Percentiles rank a stretch among this genome's conserved stretches.
Conservation (phyloP, 1,284 basidiomycete species). For the Apiotrichum porosum region DNA sequence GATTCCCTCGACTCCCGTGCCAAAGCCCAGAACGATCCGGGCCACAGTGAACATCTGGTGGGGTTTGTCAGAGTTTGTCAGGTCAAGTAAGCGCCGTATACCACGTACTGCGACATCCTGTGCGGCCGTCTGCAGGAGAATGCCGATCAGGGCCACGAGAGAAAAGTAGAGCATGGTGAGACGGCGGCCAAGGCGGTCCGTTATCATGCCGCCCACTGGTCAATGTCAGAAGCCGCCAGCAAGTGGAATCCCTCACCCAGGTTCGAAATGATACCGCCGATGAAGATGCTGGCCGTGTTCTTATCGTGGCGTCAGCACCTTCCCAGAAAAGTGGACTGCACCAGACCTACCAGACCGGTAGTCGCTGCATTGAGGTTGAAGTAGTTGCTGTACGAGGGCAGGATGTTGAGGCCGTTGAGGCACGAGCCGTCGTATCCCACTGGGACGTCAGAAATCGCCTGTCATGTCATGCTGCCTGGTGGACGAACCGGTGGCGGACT, state of each 20-base stretch:
- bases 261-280: slow-evolving; percentile 6
- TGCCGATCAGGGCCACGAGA: slow-evolving; percentile 25
- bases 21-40: slow-evolving; percentile 28
- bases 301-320: too few relatives aligned
- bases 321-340: too few relatives aligned
- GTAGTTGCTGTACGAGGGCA: slow-evolving; percentile 2
- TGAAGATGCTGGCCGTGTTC: slow-evolving; percentile 12
- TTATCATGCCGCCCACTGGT: slow-evolving; percentile 11
- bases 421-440: slow-evolving; percentile 16
- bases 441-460: slow-evolving; percentile 9
- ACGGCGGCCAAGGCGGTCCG: slow-evolving; percentile 31
- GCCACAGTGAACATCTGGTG: slow-evolving; percentile 47
- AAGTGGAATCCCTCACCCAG: slow-evolving; percentile 3
- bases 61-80: too few relatives aligned
- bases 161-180: slow-evolving; percentile 28
- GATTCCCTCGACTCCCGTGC: slow-evolving; percentile 5
- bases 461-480: slow-evolving; percentile 12
- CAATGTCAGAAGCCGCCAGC: neutral
- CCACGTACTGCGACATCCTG: slow-evolving; percentile 43
- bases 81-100: too few relatives aligned
- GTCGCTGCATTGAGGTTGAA: slow-evolving; percentile 6
- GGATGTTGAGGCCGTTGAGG: slow-evolving; percentile 14
- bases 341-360: too few relatives aligned
- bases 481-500: slow-evolving; percentile 18
- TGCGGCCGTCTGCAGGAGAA: slow-evolving; percentile 34